These are phyloP conservation scores for Chrysosphaeria jannelii DNA, from an alignment of 2,329 filamentous ascomycete species.

Conservation along the genomic window DNA sequence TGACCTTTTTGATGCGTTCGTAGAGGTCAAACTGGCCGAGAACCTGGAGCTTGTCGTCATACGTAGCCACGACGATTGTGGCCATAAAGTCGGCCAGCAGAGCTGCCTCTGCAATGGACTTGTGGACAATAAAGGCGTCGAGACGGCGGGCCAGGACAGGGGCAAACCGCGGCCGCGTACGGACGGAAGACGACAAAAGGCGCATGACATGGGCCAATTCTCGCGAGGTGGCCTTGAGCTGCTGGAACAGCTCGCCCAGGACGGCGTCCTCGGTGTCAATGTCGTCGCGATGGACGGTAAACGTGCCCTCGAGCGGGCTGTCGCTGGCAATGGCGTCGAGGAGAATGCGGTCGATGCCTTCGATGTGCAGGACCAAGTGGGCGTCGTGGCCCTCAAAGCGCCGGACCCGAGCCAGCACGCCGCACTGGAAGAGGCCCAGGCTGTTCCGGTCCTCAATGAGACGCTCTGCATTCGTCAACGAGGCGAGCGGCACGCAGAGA, in stretches of 20 bases:
- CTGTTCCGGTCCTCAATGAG: constrained; percentile 29
- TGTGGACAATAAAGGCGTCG: constrained; percentile 62
- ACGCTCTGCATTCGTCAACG: constrained; percentile 31
- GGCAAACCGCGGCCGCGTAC: constrained; percentile 36
- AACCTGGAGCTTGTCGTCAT: constrained; percentile 75
- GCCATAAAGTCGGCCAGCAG: constrained; percentile 87
- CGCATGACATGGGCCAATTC: constrained; percentile 66
- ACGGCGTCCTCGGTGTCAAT: constrained; percentile 20
- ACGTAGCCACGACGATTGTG: constrained; percentile 60
- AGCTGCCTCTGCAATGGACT: constrained; percentile 56
- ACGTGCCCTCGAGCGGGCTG: constrained; percentile 64
- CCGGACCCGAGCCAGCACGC: constrained; percentile 50
- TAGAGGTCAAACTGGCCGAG: constrained; percentile 56
- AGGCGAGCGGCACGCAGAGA: constrained; percentile 63
- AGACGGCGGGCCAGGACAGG: constrained; percentile 65
- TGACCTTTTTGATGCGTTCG: constrained; percentile 48
- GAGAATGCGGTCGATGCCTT: constrained; percentile 51
- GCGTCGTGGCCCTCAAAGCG: constrained; percentile 47
- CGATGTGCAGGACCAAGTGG: constrained; percentile 61
- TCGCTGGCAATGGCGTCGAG: constrained; percentile 47
- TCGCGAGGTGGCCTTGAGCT: constrained; percentile 57
- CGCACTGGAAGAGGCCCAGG: constrained; percentile 53
- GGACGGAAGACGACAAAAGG: constrained; percentile 56
- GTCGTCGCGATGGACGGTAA: constrained; percentile 40
- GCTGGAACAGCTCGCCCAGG: constrained; percentile 40